phyloP scores from a whole-genome alignment of 768 basidiomycete genomes.

The Tricholoma matsutake region DNA sequence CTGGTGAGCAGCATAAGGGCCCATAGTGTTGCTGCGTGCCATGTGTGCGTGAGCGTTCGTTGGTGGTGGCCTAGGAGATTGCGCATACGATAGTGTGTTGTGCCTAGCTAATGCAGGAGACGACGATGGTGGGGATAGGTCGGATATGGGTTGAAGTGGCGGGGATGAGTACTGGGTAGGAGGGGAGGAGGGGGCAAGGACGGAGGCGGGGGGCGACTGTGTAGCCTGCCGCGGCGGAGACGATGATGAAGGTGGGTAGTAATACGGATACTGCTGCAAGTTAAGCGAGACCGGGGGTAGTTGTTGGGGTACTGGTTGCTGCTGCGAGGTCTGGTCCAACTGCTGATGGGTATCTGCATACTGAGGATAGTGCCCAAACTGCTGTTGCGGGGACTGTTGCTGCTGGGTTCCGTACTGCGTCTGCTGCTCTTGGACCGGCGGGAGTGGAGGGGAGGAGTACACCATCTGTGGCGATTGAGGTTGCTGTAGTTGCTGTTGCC shows the following conservation, averaged over 20 bases:
- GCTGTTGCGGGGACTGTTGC: background rate
- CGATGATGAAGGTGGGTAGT: conserved; percentile 12
- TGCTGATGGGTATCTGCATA: conserved; percentile 11
- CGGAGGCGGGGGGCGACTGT: conserved; percentile 22
- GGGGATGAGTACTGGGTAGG: conserved; percentile 22
- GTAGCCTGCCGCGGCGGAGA: conserved; percentile 19
- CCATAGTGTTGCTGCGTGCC: conserved; percentile 33
- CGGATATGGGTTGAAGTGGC: conserved; percentile 21
- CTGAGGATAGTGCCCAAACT: background rate
- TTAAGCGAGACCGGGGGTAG: conserved; percentile 23
- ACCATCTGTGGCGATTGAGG: conserved; percentile 22
- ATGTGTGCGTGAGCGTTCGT: conserved; percentile 17
- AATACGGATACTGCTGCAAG: conserved; percentile 11
- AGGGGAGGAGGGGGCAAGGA: conserved; percentile 20
- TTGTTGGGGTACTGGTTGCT: conserved; percentile 17
- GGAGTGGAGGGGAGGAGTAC: conserved; percentile 1
- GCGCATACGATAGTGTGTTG: conserved; percentile 33
- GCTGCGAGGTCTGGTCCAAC: conserved; percentile 10
- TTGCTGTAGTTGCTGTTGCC: conserved; percentile 13
- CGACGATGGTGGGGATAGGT: conserved; percentile 4
- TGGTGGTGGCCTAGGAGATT: conserved; percentile 18
- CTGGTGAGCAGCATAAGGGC: conserved; percentile 7
- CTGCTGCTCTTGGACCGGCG: conserved; percentile 4
- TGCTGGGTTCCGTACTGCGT: conserved; percentile 8
- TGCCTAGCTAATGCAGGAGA: conserved; percentile 27